Percentiles rank a stretch among this genome's conserved stretches.
Evolutionary conservation across 805 yeast species (phyloP).

Genomic region (Hanseniaspora meyeri): DNA sequence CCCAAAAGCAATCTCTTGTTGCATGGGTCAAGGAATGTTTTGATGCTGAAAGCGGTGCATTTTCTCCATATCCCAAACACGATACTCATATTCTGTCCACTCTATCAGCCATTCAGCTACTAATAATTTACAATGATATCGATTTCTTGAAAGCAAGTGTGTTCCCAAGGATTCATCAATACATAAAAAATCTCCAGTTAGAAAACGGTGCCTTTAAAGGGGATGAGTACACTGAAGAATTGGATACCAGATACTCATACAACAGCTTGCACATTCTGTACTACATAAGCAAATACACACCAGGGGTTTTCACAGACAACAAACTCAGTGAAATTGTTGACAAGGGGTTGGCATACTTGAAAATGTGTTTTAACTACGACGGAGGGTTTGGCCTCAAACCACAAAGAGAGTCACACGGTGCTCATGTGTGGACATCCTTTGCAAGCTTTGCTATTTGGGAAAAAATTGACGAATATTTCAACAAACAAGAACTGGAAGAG

Average conservation of each 20-base stretch:
- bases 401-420: slow-evolving; percentile 91
- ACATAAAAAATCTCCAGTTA: slow-evolving; percentile 30
- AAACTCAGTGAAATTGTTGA: slow-evolving; percentile 37
- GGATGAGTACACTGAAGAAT: slow-evolving; percentile 71
- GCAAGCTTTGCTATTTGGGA: slow-evolving; percentile 65
- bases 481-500: slow-evolving; percentile 30
- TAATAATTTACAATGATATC: slow-evolving; percentile 52
- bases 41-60: slow-evolving; percentile 53
- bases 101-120: slow-evolving; percentile 71
- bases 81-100: slow-evolving; percentile 83
- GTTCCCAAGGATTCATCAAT: slow-evolving; percentile 26
- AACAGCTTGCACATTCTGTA: slow-evolving; percentile 65
- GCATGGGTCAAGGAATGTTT: slow-evolving; percentile 61
- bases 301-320: background rate
- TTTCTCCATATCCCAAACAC: slow-evolving; percentile 79
- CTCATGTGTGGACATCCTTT: slow-evolving; percentile 77
- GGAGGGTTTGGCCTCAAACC: slow-evolving; percentile 93
- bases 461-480: slow-evolving; percentile 36
- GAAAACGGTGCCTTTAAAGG: slow-evolving; percentile 71
- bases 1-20: slow-evolving; percentile 40
- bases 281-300: background rate
- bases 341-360: slow-evolving; percentile 54
- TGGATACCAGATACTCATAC: slow-evolving; percentile 84
- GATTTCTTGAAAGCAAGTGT: slow-evolving; percentile 30
- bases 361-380: slow-evolving; percentile 73